Conservation (phyloP, 2,329 filamentous ascomycete species). For the Penicillium sp. region DNA sequence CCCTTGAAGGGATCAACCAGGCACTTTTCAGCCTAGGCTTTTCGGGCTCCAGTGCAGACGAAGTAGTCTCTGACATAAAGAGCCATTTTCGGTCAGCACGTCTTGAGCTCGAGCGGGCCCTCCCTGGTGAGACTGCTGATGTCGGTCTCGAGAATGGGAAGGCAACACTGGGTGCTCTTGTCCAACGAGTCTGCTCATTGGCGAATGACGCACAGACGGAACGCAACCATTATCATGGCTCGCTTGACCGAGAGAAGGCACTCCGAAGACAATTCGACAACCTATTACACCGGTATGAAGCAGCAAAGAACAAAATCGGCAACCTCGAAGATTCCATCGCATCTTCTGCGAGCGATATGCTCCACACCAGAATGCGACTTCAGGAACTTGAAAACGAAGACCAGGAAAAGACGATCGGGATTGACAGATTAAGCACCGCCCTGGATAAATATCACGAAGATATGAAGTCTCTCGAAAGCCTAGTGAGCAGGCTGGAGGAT, state of each 20-base stretch:
- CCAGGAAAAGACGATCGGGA: constrained; percentile 46
- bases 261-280: constrained; percentile 51
- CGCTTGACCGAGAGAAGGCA: constrained; percentile 43
- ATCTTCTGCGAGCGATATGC: constrained; percentile 50
- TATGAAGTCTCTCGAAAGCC: constrained; percentile 46
- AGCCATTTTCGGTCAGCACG: constrained; percentile 48
- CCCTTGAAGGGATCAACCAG: constrained; percentile 39
- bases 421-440: constrained; percentile 46
- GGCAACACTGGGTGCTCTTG: constrained; percentile 45
- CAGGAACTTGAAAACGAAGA: constrained; percentile 48
- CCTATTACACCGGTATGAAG: constrained; percentile 43
- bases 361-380: constrained; percentile 48
- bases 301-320: constrained; percentile 40
- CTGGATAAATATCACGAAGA: constrained; percentile 51
- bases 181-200: constrained; percentile 43
- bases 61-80: constrained; percentile 43
- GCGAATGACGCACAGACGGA: constrained; percentile 40
- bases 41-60: constrained; percentile 31
- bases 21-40: constrained; percentile 48
- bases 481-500: constrained; percentile 47
- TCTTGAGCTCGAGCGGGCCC: constrained; percentile 46
- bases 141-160: constrained; percentile 43
- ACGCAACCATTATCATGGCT: constrained; percentile 35
- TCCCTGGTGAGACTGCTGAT: constrained; percentile 50
- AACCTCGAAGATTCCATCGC: constrained; percentile 45